Base-by-base conservation (phyloP, 2,329 filamentous ascomycete genomes). In the Colletotrichum sp. region DNA sequence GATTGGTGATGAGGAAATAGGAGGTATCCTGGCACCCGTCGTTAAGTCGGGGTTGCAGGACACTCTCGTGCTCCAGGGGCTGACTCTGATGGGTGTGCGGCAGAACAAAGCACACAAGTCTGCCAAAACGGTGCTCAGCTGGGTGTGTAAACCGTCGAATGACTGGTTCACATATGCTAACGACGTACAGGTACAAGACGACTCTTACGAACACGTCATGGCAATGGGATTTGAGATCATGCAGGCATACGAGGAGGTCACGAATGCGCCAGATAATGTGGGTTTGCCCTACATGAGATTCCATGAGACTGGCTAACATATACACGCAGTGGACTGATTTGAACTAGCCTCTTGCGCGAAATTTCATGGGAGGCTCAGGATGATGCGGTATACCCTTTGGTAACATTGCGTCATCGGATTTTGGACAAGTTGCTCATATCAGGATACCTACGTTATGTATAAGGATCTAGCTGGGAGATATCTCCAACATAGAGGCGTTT, bases 181-280 rank as follows among this genome's bases (percentile, higher is more conserved):
- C 66, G n/a, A 6, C 6, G 43, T 69, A 65, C 79, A 94, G 93
- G 92, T 93, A 34, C 83, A 86, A 76, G 94, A 96, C 80, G 93
- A 94, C 69, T 91, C 92, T 64, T 91, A 92, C 77, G 95, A 97
- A 82, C 92, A 93, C 43, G 86, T 97, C 74, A 88, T 93, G 71
- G 92, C 91, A 0, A 95, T 97, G 93, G 95, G 95, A 2, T 97
- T 97, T 81, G 92, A 92, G 77, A 90, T 94, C 60, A 85, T 96
- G 77, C 94, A 96, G 84, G 93, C 90, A 55, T 97, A 96, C 83
- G 95, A 98, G 80, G 94, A 97, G 83, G 91, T 97, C 69, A 94
- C 92, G 75, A 91, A 89, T 78, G 91, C 94, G 24, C 85, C 86
- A 5, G 89, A 91, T 21, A 87, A 85, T 81, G 89, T 91, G 74